Evolutionary conservation across 164 flowering plant genomes (phyloP), one percentile per base, ranked within the genome.

Genomic region (Dillenia turbinata): DNA sequence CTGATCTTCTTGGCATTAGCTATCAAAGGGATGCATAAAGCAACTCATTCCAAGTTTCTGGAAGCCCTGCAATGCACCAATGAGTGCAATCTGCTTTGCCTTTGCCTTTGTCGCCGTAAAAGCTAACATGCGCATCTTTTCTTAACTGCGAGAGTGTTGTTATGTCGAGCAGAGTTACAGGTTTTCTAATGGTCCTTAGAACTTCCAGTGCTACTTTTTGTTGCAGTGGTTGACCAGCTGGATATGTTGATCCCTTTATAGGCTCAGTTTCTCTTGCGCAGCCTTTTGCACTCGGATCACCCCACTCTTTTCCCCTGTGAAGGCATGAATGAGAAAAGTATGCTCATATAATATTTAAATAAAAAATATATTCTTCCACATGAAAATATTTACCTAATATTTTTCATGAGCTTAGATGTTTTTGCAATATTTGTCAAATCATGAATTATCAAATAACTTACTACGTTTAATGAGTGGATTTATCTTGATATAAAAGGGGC

Each of bases 31-130:
- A 55, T 46, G 81, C 63, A 63, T 69, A 73, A 1, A 84, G 70
- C 47, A 84, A 76, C 49, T 62, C 65, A 59, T 84, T 85, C 89
- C 89, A 85, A 45, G 81, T 85, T 49, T 85, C 90, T 0, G 79
- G 79, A 15, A 83, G 62, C 3, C 90, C 90, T 9, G 86, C 78
- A 40, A 85, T n/a, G 48, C 90, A 85, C 90, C 90, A 85, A 64
- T 85, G 90, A 17, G 79, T 83, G 62, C 88, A 85, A 54, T 85
- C 90, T 74, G 77, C 69, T 44, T 73, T 73, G 48, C 60, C 47
- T 52, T 63, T 54, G 1, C 22, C 66, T 80, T 69, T 19, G 22
- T 19, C 22, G 22, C 74, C 77, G 62, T 73, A 75, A 14, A 52
- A 40, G 22, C 79, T 67, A 0, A 86, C 86, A 63, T 85, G 90